Percentiles rank a stretch among this genome's conserved stretches.
Conservation (phyloP, 306 rosid species). For the Trifolium repens region DNA sequence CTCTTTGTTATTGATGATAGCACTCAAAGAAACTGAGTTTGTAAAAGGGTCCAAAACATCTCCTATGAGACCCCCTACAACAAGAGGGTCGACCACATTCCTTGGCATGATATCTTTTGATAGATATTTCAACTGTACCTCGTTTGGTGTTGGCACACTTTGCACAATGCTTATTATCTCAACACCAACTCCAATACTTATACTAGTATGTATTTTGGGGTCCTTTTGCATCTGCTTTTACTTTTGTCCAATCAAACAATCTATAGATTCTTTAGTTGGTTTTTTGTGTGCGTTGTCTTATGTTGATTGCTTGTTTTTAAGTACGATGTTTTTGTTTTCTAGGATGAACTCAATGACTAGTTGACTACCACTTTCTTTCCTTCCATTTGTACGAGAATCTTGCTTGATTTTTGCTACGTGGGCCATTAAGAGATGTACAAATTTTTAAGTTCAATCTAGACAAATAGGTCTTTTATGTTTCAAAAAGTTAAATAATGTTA, state of each 20-base stretch:
- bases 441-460: too few species aligned
- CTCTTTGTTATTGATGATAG: constrained; percentile 43
- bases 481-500: too few species aligned
- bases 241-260: neutral
- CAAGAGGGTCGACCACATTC: constrained; percentile 35
- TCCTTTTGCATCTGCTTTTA: neutral
- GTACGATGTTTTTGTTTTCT: constrained; percentile 9
- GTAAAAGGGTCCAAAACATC: constrained; percentile 54
- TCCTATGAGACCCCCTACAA: constrained; percentile 46
- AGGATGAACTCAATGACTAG: neutral
- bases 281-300: constrained; percentile 1
- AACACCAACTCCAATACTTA: neutral
- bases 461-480: too few species aligned
- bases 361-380: neutral
- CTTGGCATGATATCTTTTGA: constrained; percentile 31
- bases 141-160: neutral
- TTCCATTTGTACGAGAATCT: neutral
- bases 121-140: neutral
- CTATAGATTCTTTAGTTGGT: neutral
- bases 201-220: neutral
- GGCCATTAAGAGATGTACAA: neutral
- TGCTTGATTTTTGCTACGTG: neutral
- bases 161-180: neutral
- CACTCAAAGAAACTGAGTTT: constrained; percentile 16
- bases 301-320: neutral